Base-by-base conservation (phyloP, 2,329 filamentous ascomycete genomes). In the Exutisphaerella laricina region DNA sequence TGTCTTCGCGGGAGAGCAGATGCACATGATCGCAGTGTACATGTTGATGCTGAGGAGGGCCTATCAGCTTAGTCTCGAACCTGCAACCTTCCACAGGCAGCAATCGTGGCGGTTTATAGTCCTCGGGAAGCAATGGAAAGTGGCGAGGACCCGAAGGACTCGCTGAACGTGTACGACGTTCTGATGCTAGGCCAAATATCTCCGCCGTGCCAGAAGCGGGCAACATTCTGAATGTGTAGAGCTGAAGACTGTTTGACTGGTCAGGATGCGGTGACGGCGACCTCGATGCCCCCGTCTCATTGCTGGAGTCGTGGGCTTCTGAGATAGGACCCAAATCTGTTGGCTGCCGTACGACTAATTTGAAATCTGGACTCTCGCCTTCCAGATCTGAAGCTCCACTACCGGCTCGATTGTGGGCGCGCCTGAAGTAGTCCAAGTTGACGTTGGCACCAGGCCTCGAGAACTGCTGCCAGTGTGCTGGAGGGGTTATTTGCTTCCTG, bases 21-120 rank as follows among this genome's bases (percentile, higher is more conserved):
- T 61, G 58, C 3, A 62, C 59, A 20, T 61, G 45, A n/a, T 54
- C 44, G 16, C 41, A 37, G 4, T 54, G 53, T 1, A 62, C 49
- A 29, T 53, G 43, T 1, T 43, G 41, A 37, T 53, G 49, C 20
- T 54, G 46, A 8, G 54, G 48, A 13, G 39, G 23, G 7, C 50
- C 49, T 9, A 58, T 39, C 16, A 45, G 46, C 33, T 60, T 58
- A 21, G 53, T 53, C 23, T 39, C 38, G 39, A 60, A 58, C 20
- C 17, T 47, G 41, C 23, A 44, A 45, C 13, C 43, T 48, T 26
- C 51, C 44, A 17, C 25, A 18, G 9, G 16, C 20, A 3, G 29
- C 12, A 9, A 29, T 45, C 13, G 37, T 14, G 9, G 30, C 25
- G n/a, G 41, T 32, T 20, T 48, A 12, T 16, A 13, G 23, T 14